These are phyloP conservation scores for Pichia nanzhaoensis DNA, from an alignment of 805 yeast species.

Conservation along the genomic window DNA sequence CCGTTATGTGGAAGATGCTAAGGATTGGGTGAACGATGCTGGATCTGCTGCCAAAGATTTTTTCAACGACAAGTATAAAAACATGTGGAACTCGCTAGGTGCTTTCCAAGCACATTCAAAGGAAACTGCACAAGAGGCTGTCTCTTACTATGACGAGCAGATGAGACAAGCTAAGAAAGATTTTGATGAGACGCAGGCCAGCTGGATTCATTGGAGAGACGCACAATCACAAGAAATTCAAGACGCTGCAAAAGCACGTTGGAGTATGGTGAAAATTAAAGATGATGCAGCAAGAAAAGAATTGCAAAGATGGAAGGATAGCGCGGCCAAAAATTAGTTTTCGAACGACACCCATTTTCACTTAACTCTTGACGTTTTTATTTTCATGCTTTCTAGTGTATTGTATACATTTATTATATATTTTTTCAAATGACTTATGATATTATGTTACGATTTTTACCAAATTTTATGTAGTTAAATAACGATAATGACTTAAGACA, in stretches of 20 bases:
- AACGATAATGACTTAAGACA: too few species aligned
- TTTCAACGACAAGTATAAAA: slow-evolving; percentile 9
- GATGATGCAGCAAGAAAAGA: slow-evolving; percentile 19
- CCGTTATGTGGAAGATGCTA: slow-evolving; percentile 1
- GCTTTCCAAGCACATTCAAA: slow-evolving; percentile 16
- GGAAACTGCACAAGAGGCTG: slow-evolving; percentile 23
- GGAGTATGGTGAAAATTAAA: slow-evolving; percentile 18
- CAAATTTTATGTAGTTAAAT: too few species aligned
- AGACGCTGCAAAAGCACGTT: slow-evolving; percentile 22
- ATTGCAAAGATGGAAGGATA: slow-evolving; percentile 16
- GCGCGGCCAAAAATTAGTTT: too few species aligned
- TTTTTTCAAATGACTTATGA: too few species aligned
- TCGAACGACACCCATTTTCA: too few species aligned
- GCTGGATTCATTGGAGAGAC: slow-evolving; percentile 27
- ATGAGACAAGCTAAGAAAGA: slow-evolving; percentile 21
- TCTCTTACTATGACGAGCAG: slow-evolving; percentile 23
- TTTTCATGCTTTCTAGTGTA: not conserved
- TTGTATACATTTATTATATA: not conserved
- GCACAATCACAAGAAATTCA: slow-evolving; percentile 26
- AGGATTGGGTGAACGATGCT: not conserved
- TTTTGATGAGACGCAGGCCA: slow-evolving; percentile 24
- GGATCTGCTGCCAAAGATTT: not conserved
- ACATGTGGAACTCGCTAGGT: slow-evolving; percentile 14
- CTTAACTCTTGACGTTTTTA: not conserved
- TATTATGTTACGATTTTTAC: too few species aligned